A percentile compares a stretch with the other conserved stretches of the same genome.
Evolutionary conservation across 2,329 filamentous ascomycete genomes (phyloP).

Genomic region (Pseudogymnoascus sp.): DNA sequence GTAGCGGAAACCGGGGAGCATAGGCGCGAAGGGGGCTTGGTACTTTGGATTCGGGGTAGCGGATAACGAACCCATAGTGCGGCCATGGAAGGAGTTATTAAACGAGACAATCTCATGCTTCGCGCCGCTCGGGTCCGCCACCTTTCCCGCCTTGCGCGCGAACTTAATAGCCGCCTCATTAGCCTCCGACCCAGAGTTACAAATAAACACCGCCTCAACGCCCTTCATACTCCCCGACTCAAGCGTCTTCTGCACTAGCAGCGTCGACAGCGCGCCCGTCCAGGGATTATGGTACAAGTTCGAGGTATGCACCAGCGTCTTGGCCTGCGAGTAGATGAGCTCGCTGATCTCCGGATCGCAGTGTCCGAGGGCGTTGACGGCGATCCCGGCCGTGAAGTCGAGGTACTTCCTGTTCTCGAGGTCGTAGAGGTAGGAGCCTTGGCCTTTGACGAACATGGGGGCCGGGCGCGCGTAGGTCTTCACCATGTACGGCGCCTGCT

Average conservation of each 20-base stretch:
- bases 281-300: constrained; percentile 97
- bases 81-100: constrained; percentile 85
- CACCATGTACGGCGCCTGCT: constrained; percentile 83
- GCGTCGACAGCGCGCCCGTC: constrained; percentile 80
- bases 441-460: constrained; percentile 80
- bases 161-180: constrained; percentile 99
- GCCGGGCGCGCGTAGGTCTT: constrained; percentile 86
- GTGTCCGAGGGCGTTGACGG: constrained; percentile 87
- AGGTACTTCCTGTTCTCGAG: constrained; percentile 82
- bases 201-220: constrained; percentile 76
- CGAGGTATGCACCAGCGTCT: constrained; percentile 79
- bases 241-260: constrained; percentile 72
- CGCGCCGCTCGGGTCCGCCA: constrained; percentile 56
- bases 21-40: constrained; percentile 86
- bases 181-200: constrained; percentile 93
- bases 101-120: constrained; percentile 89
- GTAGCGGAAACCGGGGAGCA: constrained; percentile 88
- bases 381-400: constrained; percentile 93
- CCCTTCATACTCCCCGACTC: constrained; percentile 75
- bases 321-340: constrained; percentile 53
- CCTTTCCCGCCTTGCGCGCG: constrained; percentile 80
- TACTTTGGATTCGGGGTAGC: constrained; percentile 98
- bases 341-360: constrained; percentile 70
- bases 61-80: constrained; percentile 91
- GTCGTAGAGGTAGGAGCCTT: constrained; percentile 85